Evolutionary conservation across 495 filamentous ascomycete species (phyloP).

Genomic region (Aspergillus conjunctus): DNA sequence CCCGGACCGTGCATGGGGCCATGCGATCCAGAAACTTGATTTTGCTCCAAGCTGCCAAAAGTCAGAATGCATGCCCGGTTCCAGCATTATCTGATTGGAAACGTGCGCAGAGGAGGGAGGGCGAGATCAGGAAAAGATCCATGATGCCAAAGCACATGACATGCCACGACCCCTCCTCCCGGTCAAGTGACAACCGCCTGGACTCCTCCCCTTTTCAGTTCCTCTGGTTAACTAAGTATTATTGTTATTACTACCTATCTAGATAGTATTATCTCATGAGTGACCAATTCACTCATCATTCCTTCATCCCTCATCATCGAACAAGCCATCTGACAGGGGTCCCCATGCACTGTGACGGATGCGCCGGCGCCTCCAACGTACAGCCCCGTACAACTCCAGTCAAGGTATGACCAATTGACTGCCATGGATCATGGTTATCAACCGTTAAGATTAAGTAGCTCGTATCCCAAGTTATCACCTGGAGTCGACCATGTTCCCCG

Average conservation of each 20-base stretch:
- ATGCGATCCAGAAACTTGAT: background rate
- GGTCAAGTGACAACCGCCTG: conserved; percentile 1
- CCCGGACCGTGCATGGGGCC: background rate
- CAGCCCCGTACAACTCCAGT: no score
- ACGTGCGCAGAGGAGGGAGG: background rate
- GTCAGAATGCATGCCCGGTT: background rate
- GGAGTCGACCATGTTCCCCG: no score
- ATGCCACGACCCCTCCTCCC: background rate
- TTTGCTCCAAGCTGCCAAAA: background rate
- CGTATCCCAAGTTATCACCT: no score
- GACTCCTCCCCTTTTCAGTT: background rate
- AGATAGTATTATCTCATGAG: background rate
- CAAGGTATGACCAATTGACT: background rate
- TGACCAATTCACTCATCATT: background rate
- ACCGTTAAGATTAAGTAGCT: no score
- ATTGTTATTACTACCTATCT: background rate
- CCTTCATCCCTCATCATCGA: background rate
- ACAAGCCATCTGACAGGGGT: conserved; percentile 1
- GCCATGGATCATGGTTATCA: background rate
- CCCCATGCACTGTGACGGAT: conserved; percentile 15
- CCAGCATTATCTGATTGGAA: background rate
- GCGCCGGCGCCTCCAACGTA: conserved; percentile 12
- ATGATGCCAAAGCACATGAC: conserved; percentile 11
- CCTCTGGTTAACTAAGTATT: background rate
- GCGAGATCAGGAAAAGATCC: conserved; percentile 4